Evolutionary conservation across 371 early-diverging fungal genomes (phyloP).

Genomic region (Actinomortierella wolfii): DNA sequence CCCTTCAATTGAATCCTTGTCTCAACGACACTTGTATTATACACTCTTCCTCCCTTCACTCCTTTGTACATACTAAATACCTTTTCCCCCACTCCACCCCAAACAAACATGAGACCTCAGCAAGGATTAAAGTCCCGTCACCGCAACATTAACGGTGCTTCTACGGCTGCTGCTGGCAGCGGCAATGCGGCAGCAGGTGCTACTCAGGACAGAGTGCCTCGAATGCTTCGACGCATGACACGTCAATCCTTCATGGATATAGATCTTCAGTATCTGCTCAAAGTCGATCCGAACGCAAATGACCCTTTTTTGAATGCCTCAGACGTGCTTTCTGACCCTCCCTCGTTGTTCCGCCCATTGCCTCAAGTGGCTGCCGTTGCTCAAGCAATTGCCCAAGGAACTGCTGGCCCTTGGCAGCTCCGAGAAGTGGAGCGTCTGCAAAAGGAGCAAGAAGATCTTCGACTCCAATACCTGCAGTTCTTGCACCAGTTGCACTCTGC

Average conservation of each 20-base stretch:
- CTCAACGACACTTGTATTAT: not conserved
- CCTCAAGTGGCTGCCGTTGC: slow-evolving; percentile 12
- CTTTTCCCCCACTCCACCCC: not conserved
- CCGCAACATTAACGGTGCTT: slow-evolving; percentile 12
- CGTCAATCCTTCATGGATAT: slow-evolving; percentile 47
- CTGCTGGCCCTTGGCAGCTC: slow-evolving; percentile 28
- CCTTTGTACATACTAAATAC: slow-evolving; percentile 3
- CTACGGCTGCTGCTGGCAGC: slow-evolving; percentile 6
- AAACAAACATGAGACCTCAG: slow-evolving; percentile 28
- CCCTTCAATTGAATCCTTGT: not conserved
- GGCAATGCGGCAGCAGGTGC: slow-evolving; percentile 6
- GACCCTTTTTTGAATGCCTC: slow-evolving; percentile 45
- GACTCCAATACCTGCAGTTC: slow-evolving; percentile 39
- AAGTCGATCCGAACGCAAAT: slow-evolving; percentile 27
- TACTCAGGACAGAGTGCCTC: slow-evolving; percentile 15
- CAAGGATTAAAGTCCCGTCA: slow-evolving; percentile 39
- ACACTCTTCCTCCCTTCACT: not conserved
- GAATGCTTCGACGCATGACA: slow-evolving; percentile 41
- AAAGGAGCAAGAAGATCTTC: slow-evolving; percentile 44
- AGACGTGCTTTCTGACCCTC: slow-evolving; percentile 35
- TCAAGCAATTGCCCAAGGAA: slow-evolving; percentile 14
- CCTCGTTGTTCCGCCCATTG: slow-evolving; percentile 39
- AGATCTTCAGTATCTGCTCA: slow-evolving; percentile 43
- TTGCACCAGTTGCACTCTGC: slow-evolving; percentile 30
- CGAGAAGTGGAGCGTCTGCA: slow-evolving; percentile 33